These are phyloP conservation scores for Malbranchea cinnamomea DNA, from an alignment of 2,329 filamentous ascomycete species.

Conservation along the genomic window DNA sequence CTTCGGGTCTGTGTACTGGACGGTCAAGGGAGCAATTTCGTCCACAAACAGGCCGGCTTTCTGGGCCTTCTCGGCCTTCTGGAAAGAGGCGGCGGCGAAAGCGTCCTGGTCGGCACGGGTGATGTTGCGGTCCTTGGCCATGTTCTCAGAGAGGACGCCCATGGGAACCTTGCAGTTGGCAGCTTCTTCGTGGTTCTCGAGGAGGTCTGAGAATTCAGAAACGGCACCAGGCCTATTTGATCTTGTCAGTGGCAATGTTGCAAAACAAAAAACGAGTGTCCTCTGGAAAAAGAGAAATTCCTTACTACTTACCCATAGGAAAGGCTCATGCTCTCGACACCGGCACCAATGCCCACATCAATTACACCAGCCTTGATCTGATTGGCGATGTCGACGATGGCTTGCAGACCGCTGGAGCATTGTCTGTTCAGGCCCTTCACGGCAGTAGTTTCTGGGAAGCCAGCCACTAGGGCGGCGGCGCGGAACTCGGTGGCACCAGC, in stretches of 20 bases:
- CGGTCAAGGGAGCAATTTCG: slow-evolving; percentile 76
- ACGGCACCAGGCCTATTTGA: slow-evolving; percentile 62
- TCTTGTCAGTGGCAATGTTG: neutral
- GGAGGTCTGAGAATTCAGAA: slow-evolving; percentile 77
- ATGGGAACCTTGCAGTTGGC: slow-evolving; percentile 97
- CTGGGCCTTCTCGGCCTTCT: slow-evolving; percentile 71
- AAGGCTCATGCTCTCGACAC: slow-evolving; percentile 88
- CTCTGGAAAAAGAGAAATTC: neutral
- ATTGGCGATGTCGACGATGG: slow-evolving; percentile 87
- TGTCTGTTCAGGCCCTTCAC: slow-evolving; percentile 84
- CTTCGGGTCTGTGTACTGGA: slow-evolving; percentile 84
- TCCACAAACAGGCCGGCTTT: slow-evolving; percentile 78
- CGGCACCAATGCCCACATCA: slow-evolving; percentile 82
- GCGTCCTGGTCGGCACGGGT: slow-evolving; percentile 62
- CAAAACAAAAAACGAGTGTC: no score
- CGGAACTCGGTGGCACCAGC: slow-evolving; percentile 96
- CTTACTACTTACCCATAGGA: slow-evolving; percentile 63
- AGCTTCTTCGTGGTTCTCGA: slow-evolving; percentile 66
- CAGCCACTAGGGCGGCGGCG: slow-evolving; percentile 76
- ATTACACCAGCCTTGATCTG: slow-evolving; percentile 86
- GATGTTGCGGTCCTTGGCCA: slow-evolving; percentile 76
- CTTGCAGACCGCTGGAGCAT: slow-evolving; percentile 85
- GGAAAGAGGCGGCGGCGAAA: slow-evolving; percentile 89
- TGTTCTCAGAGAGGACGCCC: slow-evolving; percentile 84
- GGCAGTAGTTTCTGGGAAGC: slow-evolving; percentile 73